These are phyloP conservation scores for Thecaphora thlaspeos DNA, from an alignment of 1,284 basidiomycete genomes.

Conservation along the genomic window DNA sequence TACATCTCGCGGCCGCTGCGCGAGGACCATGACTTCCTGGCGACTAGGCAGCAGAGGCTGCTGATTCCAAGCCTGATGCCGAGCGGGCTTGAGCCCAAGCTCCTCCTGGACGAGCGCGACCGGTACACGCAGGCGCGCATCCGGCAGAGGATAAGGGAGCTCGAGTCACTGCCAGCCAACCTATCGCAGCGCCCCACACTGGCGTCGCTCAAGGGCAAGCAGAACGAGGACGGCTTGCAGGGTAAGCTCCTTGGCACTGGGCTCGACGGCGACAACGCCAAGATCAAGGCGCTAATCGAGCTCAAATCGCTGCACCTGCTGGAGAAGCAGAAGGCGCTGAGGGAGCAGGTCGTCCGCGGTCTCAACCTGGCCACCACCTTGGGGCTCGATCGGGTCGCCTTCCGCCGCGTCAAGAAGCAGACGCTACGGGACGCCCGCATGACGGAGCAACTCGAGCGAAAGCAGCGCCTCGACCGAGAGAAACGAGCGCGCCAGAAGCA, in stretches of 20 bases:
- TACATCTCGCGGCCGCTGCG: conserved; percentile 58
- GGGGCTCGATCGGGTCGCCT: conserved; percentile 81
- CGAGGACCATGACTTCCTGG: conserved; percentile 52
- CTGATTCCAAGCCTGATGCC: conserved; percentile 88
- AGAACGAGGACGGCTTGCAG: conserved; percentile 21
- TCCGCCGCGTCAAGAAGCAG: conserved; percentile 83
- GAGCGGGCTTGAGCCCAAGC: conserved; percentile 85
- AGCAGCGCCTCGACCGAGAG: conserved; percentile 88
- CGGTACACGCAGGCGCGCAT: conserved; percentile 86
- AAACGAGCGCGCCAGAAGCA: conserved; percentile 94
- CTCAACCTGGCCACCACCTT: conserved; percentile 87
- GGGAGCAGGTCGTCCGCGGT: conserved; percentile 81
- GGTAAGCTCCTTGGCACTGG: conserved; percentile 16
- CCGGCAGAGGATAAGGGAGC: conserved; percentile 81
- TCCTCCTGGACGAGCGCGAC: conserved; percentile 86
- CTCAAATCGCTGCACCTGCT: conserved; percentile 87
- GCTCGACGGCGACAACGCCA: conserved; percentile 63
- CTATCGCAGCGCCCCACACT: conserved; percentile 60
- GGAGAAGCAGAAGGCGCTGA: conserved; percentile 82
- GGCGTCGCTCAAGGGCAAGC: conserved; percentile 30
- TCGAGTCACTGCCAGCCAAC: conserved; percentile 79
- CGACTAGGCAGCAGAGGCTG: conserved; percentile 74
- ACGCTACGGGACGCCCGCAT: conserved; percentile 83
- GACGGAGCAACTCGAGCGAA: conserved; percentile 86
- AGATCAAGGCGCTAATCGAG: conserved; percentile 87